Evolutionary conservation across 2,329 filamentous ascomycete genomes (phyloP), one percentile per base, ranked within the genome.

Genomic region (Fusarium newnesense): DNA sequence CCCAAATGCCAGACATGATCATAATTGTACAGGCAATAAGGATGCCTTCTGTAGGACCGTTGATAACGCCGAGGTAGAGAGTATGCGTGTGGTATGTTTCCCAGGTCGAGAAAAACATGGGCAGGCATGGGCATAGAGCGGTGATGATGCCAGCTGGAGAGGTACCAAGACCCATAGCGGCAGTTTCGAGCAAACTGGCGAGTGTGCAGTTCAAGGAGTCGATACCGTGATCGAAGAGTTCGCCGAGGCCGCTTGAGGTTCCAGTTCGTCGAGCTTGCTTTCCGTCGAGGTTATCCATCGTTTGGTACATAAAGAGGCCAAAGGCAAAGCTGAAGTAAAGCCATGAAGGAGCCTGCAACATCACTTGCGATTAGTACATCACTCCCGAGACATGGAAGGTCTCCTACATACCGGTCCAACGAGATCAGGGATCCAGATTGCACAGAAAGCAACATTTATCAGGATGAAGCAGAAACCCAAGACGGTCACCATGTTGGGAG

Each of bases 81-180:
- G 96, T 98, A 82, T 99, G 96, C 9, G 96, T 98, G 84, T 99
- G 96, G 82, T 98, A 99, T 2, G 96, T 99, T 84, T 99, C 96
- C 96, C 96, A 99, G 4, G 96, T 99, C 7, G 96, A 98, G 85
- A 99, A 98, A 87, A 97, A 99, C 96, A 99, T 99, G 68, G 96
- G 94, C 49, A 99, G 85, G 77, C 95, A 97, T 4, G 96, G 96
- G 69, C 96, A 91, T 47, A 99, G 86, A 4, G 95, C 95, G 2
- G 96, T 98, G 81, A 97, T 97, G 64, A 96, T 92, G 74, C 96
- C 96, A 26, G 94, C 90, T 72, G 91, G 92, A 24, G 93, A 94
- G 8, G 93, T 90, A 44, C 96, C 96, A 58, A 97, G 88, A 32
- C 94, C 96, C 92, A 99, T 96, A 60, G 96, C 95, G 21, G 94